Evolutionary conservation across 192 early-diverging fungal species (phyloP), one percentile per base, ranked within the genome.

Genomic region (Backusella psychrophila): DNA sequence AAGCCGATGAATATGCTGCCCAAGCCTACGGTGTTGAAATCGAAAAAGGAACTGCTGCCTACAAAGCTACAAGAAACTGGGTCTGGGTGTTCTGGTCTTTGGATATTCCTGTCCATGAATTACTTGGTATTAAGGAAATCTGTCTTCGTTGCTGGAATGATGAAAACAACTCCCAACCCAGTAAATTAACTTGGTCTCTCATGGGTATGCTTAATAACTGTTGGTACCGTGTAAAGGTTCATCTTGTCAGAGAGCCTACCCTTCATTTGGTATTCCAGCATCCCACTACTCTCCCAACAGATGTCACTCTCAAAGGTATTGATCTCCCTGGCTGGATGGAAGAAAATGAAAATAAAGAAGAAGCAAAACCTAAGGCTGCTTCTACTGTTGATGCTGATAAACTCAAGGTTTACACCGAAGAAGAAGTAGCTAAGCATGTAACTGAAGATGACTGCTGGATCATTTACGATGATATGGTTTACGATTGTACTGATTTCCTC

Each of bases 141-240:
- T 56, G 26, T 34, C 82, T 93, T 36, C 79, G 91, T 44, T 90
- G 89, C 1, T 93, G 90, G 92, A 90, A 92, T 75, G 75, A 78
- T 19, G 69, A 71, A 5, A 67, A 77, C 49, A 92, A 92, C 74
- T 90, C 88, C 0, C 91, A 92, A 73, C 91, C 91, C 11, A 65
- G 79, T 35, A 72, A 89, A 19, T 42, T 82, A 44, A 89, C 85
- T 15, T 92, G 91, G 91, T 93, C 93, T 72, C 75, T 93, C 15
- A 88, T 92, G 87, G 91, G 92, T 34, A 93, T 93, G 91, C 90
- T 92, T 90, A 92, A 93, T 77, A 92, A 89, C 56, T 81, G 87
- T 44, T 89, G 87, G 84, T 90, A 77, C 77, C 77, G 84, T 33
- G 81, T 91, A 33, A 83, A 85, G 46, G 76, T 90, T 38, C 72